These are phyloP conservation scores for Grigorovia yakushimaensis DNA, from an alignment of 805 yeast species.

Conservation along the genomic window DNA sequence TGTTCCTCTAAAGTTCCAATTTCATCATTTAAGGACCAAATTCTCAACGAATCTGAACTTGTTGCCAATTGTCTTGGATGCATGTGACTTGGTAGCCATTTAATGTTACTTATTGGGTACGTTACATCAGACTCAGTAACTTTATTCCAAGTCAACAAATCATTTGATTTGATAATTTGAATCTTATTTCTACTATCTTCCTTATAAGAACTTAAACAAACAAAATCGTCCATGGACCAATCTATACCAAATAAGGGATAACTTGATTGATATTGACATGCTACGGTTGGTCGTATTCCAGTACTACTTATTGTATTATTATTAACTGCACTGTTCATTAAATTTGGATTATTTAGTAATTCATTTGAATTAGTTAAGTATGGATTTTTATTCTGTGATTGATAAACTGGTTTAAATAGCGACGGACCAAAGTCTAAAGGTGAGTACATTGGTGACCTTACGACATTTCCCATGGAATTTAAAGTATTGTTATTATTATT, in stretches of 20 bases:
- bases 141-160: slow-evolving; percentile 72
- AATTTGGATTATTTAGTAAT: background rate
- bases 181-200: slow-evolving; percentile 68
- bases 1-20: slow-evolving; percentile 30
- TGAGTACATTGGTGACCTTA: slow-evolving; percentile 24
- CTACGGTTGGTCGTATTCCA: background rate
- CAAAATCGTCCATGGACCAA: slow-evolving; percentile 27
- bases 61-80: slow-evolving; percentile 28
- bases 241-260: slow-evolving; percentile 26
- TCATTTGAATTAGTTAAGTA: background rate
- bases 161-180: slow-evolving; percentile 37
- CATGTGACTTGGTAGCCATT: slow-evolving; percentile 26
- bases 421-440: slow-evolving; percentile 16
- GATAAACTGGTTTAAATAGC: background rate
- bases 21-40: slow-evolving; percentile 24
- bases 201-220: slow-evolving; percentile 43
- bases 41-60: slow-evolving; percentile 27
- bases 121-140: slow-evolving; percentile 22
- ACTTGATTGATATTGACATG: slow-evolving; percentile 22
- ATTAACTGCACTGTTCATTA: background rate
- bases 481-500: too few relatives aligned
- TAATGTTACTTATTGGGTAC: slow-evolving; percentile 26
- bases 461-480: background rate
- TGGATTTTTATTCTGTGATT: background rate
- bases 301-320: background rate